Percentiles rank a stretch among this genome's conserved stretches.
These are phyloP conservation scores for Isatis tinctoria DNA, from an alignment of 345 rosid genomes.

Conservation along the genomic window DNA sequence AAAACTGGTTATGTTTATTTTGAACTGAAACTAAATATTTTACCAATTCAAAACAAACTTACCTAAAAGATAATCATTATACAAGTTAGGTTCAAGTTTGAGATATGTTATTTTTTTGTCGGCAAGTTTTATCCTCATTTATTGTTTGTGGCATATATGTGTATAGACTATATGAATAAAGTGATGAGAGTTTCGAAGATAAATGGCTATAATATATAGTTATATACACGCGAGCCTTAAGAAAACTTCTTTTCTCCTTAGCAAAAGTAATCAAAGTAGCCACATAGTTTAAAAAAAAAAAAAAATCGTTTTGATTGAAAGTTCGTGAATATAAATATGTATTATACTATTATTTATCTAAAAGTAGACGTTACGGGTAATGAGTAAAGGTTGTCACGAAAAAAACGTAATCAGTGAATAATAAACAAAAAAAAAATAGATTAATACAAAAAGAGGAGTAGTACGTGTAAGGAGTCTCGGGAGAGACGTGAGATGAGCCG, in stretches of 20 bases:
- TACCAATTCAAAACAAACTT: neutral
- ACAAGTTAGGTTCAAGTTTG: neutral
- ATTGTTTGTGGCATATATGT: neutral
- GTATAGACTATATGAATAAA: neutral
- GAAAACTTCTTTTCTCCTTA: neutral
- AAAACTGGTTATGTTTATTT: neutral
- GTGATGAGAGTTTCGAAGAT: neutral
- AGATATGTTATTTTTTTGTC: neutral
- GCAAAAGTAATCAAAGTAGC: neutral
- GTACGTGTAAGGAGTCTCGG: constrained; percentile 19
- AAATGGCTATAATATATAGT: neutral
- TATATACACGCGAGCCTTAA: neutral
- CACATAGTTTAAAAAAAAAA: neutral
- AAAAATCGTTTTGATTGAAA: neutral
- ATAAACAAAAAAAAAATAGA: neutral
- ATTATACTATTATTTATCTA: neutral
- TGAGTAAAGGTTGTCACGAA: neutral
- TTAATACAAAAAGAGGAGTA: neutral
- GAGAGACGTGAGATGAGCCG: constrained; percentile 15
- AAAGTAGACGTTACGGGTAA: neutral
- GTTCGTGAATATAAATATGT: neutral
- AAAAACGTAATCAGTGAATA: neutral
- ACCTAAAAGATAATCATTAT: neutral
- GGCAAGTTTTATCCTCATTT: neutral
- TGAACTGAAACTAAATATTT: neutral